Conservation (phyloP, 202 grass and related monocot genomes). For the Bolboschoenoplectus hybrid region DNA sequence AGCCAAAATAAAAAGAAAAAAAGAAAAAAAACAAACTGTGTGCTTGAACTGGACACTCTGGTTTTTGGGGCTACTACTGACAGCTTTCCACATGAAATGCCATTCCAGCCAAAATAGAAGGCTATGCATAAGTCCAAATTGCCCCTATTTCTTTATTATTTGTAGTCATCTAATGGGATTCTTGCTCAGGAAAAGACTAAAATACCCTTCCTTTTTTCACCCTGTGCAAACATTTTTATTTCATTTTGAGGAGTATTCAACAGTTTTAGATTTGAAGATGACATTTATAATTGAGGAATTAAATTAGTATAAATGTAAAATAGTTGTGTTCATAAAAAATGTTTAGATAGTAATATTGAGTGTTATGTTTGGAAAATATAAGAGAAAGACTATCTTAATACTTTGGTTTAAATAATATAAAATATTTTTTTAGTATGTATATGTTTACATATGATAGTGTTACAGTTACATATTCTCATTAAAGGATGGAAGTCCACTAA, state of each 20-base stretch:
- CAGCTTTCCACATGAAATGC: conserved; percentile 34
- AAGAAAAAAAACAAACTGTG: background rate
- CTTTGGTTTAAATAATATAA: background rate
- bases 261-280: background rate
- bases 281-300: background rate
- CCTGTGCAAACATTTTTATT: background rate
- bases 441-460: background rate
- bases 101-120: conserved; percentile 44
- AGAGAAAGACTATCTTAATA: background rate
- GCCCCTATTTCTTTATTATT: background rate
- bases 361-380: background rate
- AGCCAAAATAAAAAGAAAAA: background rate
- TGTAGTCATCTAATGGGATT: conserved; percentile 13
- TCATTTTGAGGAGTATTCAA: background rate
- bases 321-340: background rate
- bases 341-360: background rate
- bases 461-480: background rate
- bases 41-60: conserved; percentile 27
- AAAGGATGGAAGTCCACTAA: background rate
- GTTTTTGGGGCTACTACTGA: conserved; percentile 18
- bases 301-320: background rate
- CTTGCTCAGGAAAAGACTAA: conserved; percentile 14
- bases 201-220: background rate
- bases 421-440: background rate
- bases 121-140: conserved; percentile 24